Base-by-base conservation (phyloP, 2,329 filamentous ascomycete genomes). In the Penicillium frequentans region DNA sequence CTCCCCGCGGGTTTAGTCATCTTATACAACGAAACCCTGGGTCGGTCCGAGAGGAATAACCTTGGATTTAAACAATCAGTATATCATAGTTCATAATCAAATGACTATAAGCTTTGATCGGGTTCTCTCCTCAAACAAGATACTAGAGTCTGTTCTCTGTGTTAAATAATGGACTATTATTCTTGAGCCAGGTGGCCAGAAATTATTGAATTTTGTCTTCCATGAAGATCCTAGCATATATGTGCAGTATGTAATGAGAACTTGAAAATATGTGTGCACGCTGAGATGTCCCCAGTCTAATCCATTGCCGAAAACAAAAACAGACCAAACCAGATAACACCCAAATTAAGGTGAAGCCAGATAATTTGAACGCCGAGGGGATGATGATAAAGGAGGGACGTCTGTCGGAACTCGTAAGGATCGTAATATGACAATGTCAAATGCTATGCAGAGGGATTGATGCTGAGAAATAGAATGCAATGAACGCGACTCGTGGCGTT, bases 321-420 rank as follows among this genome's bases (percentile, higher is more conserved):
- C 11, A 33, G 35, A 54, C 33, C 31, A 26, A 33, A 27, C 21
- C 26, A 37, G 39, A 31, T 14, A 45, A n/a, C 9, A 49, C 31
- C 27, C 4, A 9, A 8, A 16, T 23, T 26, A 10, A 52, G 50
- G 27, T 33, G 27, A 47, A 35, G 23, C 51, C 42, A 9, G 14
- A 27, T 42, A 16, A 52, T 50, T 14, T 44, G 29, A 44, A 57
- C 49, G 51, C 51, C 51, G 35, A 26, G 23, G 19, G 21, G 23
- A n/a, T 45, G 24, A 26, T 53, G 50, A 39, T 39, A 39, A 64
- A 65, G 57, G 63, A 64, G 54, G 63, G 62, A 55, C 59, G 49
- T 58, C 29, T 59, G 64, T 63, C 37, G 55, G 42, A 44, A 43
- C 51, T 64, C 63, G 55, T 67, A 61, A 60, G 54, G 63, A 67